Conservation (phyloP, 441 rosid species). For the Pelargonium fulgidum region DNA sequence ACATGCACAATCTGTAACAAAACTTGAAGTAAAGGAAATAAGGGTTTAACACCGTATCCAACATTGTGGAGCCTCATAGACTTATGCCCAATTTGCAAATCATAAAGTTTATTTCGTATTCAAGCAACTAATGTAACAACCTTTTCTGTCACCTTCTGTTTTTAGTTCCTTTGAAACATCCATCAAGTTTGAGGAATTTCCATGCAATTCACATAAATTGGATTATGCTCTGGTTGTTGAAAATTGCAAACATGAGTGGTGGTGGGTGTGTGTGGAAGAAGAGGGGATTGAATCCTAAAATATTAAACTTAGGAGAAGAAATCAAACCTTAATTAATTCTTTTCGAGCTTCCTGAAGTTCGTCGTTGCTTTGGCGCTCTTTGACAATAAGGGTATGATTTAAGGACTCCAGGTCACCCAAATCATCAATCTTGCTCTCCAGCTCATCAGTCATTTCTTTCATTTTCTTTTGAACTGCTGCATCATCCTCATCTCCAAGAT, state of each 20-base stretch:
- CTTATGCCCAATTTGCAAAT: neutral
- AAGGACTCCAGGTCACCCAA: conserved; percentile 35
- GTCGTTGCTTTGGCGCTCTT: conserved; percentile 82
- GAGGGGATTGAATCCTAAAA: neutral
- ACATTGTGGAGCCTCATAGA: too few species aligned
- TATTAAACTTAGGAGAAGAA: neutral
- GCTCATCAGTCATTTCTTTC: conserved; percentile 60
- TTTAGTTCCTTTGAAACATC: neutral
- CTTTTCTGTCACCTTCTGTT: neutral
- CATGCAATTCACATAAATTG: conserved; percentile 1
- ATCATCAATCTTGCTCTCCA: conserved; percentile 48
- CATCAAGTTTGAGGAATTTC: neutral
- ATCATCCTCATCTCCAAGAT: conserved; percentile 74
- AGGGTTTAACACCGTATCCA: too few species aligned
- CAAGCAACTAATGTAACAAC: neutral
- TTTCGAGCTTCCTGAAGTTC: conserved; percentile 71
- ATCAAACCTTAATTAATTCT: conserved; percentile 47
- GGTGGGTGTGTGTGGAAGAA: too few species aligned
- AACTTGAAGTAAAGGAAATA: too few species aligned
- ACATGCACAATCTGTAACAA: too few species aligned
- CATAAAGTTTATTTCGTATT: neutral
- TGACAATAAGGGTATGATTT: conserved; percentile 39
- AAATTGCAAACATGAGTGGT: neutral
- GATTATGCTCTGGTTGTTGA: neutral
- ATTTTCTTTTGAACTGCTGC: conserved; percentile 54